Conservation (phyloP, 1,284 basidiomycete genomes). For the Hypsizygus ulmarius region DNA sequence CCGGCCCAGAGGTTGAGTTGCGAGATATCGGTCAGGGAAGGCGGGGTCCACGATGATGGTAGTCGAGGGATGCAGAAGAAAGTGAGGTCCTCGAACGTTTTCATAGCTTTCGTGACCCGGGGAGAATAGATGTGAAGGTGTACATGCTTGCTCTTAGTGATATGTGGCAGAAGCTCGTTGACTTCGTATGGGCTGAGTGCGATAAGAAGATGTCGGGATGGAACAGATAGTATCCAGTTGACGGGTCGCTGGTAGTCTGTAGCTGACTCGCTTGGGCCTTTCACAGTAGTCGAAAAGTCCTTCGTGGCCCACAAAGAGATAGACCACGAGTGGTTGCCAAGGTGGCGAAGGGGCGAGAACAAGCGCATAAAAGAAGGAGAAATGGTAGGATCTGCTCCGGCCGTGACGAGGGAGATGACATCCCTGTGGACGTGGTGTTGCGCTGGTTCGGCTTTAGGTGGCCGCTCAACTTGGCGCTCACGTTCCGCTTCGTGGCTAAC, state of each 20-base stretch:
- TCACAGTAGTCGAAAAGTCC: slow-evolving; percentile 32
- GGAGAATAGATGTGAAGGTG: slow-evolving; percentile 45
- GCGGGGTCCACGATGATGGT: slow-evolving; percentile 19
- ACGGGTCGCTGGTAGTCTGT: slow-evolving; percentile 41
- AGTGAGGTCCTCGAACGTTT: slow-evolving; percentile 38
- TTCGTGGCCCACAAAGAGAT: slow-evolving; percentile 25
- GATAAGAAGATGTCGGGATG: slow-evolving; percentile 26
- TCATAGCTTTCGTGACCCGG: slow-evolving; percentile 33
- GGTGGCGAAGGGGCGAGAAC: slow-evolving; percentile 14
- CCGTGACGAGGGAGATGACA: slow-evolving; percentile 28
- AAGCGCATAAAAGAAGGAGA: slow-evolving; percentile 18
- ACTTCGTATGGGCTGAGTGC: slow-evolving; percentile 46
- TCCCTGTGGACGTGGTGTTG: slow-evolving; percentile 23
- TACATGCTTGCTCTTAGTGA: slow-evolving; percentile 32
- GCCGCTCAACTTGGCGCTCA: slow-evolving; percentile 38
- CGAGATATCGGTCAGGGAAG: slow-evolving; percentile 20
- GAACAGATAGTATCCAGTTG: slow-evolving; percentile 36
- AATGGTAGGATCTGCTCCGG: slow-evolving; percentile 18
- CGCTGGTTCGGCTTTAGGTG: slow-evolving; percentile 25
- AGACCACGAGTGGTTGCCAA: slow-evolving; percentile 19
- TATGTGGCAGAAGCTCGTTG: slow-evolving; percentile 37
- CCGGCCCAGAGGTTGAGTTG: slow-evolving; percentile 45
- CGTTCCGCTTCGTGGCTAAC: slow-evolving; percentile 41
- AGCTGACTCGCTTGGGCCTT: slow-evolving; percentile 3
- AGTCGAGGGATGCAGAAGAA: slow-evolving; percentile 34